These are phyloP conservation scores for Chlorella sp. DNA, from an alignment of 139 green algal genomes.

Conservation along the genomic window DNA sequence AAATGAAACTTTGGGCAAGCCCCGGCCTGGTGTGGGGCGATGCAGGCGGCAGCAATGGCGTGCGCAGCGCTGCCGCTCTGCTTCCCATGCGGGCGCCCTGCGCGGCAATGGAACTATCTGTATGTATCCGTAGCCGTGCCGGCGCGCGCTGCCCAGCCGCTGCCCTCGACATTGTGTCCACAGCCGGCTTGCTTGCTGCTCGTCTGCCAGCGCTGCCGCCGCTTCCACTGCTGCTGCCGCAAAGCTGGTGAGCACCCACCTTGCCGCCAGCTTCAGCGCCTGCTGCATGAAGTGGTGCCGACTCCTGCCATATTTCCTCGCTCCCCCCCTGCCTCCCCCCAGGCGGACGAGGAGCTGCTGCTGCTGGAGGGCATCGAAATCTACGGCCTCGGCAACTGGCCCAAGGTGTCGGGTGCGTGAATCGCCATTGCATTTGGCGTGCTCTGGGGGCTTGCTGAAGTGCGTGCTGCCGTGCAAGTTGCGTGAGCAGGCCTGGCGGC, in stretches of 20 bases:
- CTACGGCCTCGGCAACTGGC: conserved; percentile 94
- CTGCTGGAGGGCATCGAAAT: conserved; percentile 93
- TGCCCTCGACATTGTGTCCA: no score
- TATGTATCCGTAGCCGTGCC: background rate
- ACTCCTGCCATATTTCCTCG: no score
- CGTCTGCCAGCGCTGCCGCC: no score
- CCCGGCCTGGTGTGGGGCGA: no score
- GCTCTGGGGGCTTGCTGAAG: background rate
- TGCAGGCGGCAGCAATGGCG: no score
- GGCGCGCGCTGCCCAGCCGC: background rate
- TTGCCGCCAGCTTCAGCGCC: background rate
- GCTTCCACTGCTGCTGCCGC: background rate
- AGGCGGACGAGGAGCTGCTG: conserved; percentile 96
- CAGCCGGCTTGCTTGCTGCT: background rate
- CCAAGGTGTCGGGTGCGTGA: conserved; percentile 60
- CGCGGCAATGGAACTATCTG: no score
- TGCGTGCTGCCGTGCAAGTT: no score
- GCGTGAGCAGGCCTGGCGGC: no score
- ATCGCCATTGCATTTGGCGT: background rate
- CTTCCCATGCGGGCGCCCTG: no score
- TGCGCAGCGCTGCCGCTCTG: no score
- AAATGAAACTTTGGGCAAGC: no score
- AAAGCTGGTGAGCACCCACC: background rate
- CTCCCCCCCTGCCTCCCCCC: background rate
- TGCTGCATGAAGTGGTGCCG: no score